Conservation (phyloP, 2,329 filamentous ascomycete genomes). For the Diplodia mutila region DNA sequence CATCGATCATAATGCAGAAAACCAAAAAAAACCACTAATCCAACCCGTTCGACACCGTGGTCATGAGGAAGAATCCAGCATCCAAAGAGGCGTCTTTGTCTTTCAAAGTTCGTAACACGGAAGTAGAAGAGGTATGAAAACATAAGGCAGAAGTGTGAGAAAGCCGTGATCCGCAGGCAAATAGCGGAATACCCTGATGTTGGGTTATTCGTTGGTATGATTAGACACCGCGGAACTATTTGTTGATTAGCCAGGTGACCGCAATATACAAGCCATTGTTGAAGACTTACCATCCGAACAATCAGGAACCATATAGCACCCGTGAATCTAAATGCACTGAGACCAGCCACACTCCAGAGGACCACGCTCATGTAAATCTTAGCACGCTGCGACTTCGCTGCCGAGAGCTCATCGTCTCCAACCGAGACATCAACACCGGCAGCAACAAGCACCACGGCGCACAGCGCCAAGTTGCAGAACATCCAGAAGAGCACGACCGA, state of each 20-base stretch:
- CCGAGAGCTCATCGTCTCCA: constrained; percentile 34
- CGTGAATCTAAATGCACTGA: constrained; percentile 84
- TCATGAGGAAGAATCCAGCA: constrained; percentile 15
- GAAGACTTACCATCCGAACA: constrained; percentile 43
- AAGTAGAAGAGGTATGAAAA: background rate
- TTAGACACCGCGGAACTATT: constrained; percentile 29
- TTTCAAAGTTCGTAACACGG: constrained; percentile 9
- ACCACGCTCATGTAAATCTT: constrained; percentile 86
- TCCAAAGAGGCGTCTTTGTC: constrained; percentile 9
- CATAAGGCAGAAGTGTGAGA: background rate
- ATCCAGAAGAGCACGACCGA: constrained; percentile 95
- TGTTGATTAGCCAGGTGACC: constrained; percentile 29
- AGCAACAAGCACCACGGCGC: constrained; percentile 82
- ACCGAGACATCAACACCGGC: constrained; percentile 70
- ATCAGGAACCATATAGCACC: constrained; percentile 92
- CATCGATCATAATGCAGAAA: constrained; percentile 17
- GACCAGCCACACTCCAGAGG: constrained; percentile 82
- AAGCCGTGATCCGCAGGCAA: background rate
- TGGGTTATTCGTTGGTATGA: background rate
- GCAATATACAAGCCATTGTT: constrained; percentile 1
- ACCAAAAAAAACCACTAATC: background rate
- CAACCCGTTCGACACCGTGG: constrained; percentile 4
- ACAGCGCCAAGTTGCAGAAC: constrained; percentile 89
- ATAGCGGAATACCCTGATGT: background rate
- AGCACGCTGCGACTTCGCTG: constrained; percentile 60